Evolutionary conservation across 352 stramenopile genomes (phyloP).

Genomic region (Phytopythium aichiense): DNA sequence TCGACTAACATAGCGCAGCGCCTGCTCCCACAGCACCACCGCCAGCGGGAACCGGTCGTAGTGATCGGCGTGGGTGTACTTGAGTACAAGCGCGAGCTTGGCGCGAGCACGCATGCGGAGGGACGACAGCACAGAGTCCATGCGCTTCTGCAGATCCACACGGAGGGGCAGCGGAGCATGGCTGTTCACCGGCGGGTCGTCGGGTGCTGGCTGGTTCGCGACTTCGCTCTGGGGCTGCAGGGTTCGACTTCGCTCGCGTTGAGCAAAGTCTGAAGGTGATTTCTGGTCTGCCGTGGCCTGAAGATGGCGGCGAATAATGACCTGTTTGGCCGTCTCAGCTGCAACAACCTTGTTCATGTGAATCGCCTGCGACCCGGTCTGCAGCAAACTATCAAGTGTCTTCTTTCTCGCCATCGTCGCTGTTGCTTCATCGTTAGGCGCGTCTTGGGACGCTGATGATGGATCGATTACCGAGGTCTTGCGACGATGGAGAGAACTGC

Average conservation of each 20-base stretch:
- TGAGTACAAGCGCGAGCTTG: slow-evolving; percentile 71
- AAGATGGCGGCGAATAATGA: slow-evolving; percentile 49
- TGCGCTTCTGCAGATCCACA: slow-evolving; percentile 52
- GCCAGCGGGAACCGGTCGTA: slow-evolving; percentile 59
- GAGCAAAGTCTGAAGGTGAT: too few relatives aligned
- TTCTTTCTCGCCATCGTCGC: slow-evolving; percentile 31
- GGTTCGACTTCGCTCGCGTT: not conserved
- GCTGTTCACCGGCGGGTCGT: slow-evolving; percentile 9
- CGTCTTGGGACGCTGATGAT: not conserved
- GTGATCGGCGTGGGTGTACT: slow-evolving; percentile 58
- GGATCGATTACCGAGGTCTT: slow-evolving; percentile 6
- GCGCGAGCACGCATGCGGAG: slow-evolving; percentile 45
- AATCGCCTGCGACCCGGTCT: slow-evolving; percentile 13
- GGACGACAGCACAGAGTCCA: slow-evolving; percentile 46
- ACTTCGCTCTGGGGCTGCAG: not conserved
- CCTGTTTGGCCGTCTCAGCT: slow-evolving; percentile 33
- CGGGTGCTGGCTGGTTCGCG: not conserved
- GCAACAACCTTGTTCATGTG: slow-evolving; percentile 29
- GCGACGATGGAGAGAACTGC: not conserved
- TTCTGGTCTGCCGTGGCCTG: slow-evolving; percentile 8
- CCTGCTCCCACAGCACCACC: slow-evolving; percentile 62
- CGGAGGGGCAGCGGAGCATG: slow-evolving; percentile 45
- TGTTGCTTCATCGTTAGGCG: not conserved
- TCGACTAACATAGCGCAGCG: slow-evolving; percentile 28
- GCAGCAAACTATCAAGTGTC: slow-evolving; percentile 40